These are phyloP conservation scores for Kwoniella mangroviensis DNA, from an alignment of 768 basidiomycete species.

Conservation along the genomic window DNA sequence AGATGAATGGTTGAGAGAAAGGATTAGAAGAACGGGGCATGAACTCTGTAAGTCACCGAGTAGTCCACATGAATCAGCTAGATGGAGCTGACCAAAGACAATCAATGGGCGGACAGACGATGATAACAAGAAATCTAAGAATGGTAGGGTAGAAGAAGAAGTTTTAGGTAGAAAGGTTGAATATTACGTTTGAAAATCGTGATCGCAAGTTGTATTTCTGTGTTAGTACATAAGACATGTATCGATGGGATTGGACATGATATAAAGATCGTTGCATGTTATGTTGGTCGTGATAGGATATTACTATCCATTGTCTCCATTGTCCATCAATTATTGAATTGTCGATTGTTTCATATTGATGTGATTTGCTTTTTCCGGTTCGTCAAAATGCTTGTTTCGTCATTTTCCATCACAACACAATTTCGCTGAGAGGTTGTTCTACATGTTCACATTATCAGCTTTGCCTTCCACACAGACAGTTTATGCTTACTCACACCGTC, in stretches of 20 bases:
- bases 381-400: not conserved
- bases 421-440: not conserved
- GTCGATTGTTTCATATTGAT: no score
- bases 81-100: not conserved
- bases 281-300: not conserved
- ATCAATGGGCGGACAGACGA: constrained; percentile 6
- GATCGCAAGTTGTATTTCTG: not conserved
- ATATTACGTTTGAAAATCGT: constrained; percentile 26
- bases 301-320: no score
- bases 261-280: not conserved
- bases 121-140: constrained; percentile 22
- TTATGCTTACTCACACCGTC: not conserved
- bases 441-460: not conserved
- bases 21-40: constrained; percentile 40
- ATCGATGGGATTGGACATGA: not conserved
- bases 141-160: constrained; percentile 31
- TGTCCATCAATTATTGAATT: no score
- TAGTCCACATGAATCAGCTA: not conserved
- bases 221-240: not conserved
- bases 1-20: constrained; percentile 40
- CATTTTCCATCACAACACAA: not conserved
- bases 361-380: not conserved
- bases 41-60: constrained; percentile 30
- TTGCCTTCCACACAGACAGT: not conserved
- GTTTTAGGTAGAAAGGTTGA: constrained; percentile 35